Conservation (phyloP, 2,329 filamentous ascomycete genomes). For the Septoria petroselini region DNA sequence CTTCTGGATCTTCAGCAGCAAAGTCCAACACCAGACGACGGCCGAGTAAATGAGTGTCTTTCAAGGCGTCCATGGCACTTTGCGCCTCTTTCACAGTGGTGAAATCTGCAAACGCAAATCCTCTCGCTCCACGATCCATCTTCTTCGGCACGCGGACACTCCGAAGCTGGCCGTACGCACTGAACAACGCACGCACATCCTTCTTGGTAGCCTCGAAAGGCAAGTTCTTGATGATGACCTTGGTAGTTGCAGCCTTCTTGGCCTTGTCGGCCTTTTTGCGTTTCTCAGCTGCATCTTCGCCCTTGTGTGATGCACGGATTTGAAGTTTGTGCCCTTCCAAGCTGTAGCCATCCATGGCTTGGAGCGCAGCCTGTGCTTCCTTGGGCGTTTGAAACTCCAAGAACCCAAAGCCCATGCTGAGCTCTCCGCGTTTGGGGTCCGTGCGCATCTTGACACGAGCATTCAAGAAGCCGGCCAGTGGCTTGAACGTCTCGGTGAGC, state of each 20-base stretch:
- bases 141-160: conserved; percentile 94
- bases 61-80: conserved; percentile 85
- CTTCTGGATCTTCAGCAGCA: conserved; percentile 80
- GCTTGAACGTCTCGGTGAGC: conserved; percentile 72
- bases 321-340: conserved; percentile 84
- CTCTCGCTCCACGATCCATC: conserved; percentile 81
- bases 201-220: conserved; percentile 94
- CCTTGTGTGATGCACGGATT: conserved; percentile 83
- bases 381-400: conserved; percentile 77
- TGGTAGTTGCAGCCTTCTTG: conserved; percentile 79
- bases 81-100: conserved; percentile 83
- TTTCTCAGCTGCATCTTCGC: conserved; percentile 82
- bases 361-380: conserved; percentile 74
- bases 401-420: conserved; percentile 98
- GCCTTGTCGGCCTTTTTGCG: conserved; percentile 75
- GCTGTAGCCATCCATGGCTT: conserved; percentile 81
- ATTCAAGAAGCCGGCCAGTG: conserved; percentile 82
- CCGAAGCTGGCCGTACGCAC: conserved; percentile 85
- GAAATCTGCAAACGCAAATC: conserved; percentile 97
- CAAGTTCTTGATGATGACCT: conserved; percentile 97
- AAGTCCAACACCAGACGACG: conserved; percentile 87
- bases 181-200: conserved; percentile 80
- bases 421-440: conserved; percentile 83
- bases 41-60: conserved; percentile 89
- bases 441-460: conserved; percentile 89